phyloP scores from a whole-genome alignment of 2,329 filamentous ascomycete species.

The Neopestalotiopsis clavispora region DNA sequence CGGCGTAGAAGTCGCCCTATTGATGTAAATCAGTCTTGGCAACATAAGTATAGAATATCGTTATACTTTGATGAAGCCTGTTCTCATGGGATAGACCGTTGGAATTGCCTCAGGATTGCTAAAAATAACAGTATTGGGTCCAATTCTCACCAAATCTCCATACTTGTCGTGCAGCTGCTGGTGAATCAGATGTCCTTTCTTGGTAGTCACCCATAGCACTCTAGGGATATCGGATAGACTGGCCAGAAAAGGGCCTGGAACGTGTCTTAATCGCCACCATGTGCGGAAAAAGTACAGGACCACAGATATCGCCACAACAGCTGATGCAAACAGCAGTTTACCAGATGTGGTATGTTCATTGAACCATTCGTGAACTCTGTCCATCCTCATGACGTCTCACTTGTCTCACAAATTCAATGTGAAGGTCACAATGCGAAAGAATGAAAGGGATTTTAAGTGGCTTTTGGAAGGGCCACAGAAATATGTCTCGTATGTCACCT shows the following conservation, averaged over 20 bases:
- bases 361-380: too few relatives aligned
- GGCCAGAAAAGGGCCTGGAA: constrained; percentile 27
- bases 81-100: constrained; percentile 25
- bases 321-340: background rate
- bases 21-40: background rate
- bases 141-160: constrained; percentile 19
- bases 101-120: constrained; percentile 24
- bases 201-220: constrained; percentile 26
- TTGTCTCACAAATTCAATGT: too few relatives aligned
- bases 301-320: background rate
- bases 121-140: constrained; percentile 26
- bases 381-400: too few relatives aligned
- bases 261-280: constrained; percentile 25
- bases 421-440: too few relatives aligned
- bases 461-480: too few relatives aligned
- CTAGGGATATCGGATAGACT: background rate
- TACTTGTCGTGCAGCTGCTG: constrained; percentile 25
- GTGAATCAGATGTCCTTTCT: constrained; percentile 22
- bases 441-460: too few relatives aligned
- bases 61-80: constrained; percentile 11
- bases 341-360: too few relatives aligned
- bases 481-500: too few relatives aligned
- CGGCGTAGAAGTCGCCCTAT: constrained; percentile 28
- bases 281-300: background rate
- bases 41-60: background rate